Evolutionary conservation across 768 basidiomycete species (phyloP).

Genomic region (Rhizopogon sp.): DNA sequence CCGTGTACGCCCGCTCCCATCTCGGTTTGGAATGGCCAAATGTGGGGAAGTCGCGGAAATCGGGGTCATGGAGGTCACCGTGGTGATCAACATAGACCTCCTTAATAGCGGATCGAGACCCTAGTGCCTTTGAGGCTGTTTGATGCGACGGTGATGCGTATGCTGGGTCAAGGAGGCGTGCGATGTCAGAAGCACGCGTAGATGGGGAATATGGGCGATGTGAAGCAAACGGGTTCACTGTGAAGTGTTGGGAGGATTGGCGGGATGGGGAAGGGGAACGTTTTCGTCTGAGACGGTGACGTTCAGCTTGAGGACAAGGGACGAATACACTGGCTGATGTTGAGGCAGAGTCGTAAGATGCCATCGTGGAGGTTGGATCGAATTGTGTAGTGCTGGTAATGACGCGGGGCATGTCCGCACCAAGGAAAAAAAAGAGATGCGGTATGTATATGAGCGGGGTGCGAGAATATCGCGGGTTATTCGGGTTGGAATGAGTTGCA

Average conservation of each 20-base stretch:
- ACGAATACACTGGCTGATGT: constrained; percentile 13
- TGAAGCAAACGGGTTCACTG: constrained; percentile 5
- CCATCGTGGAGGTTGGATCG: constrained; percentile 10
- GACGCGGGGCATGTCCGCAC: constrained; percentile 4
- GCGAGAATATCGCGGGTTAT: constrained; percentile 1
- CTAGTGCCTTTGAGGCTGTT: constrained; percentile 19
- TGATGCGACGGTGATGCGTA: constrained; percentile 37
- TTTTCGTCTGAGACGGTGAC: constrained; percentile 20
- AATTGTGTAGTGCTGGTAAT: background rate
- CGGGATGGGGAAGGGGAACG: constrained; percentile 26
- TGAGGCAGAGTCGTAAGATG: constrained; percentile 14
- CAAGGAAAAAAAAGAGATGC: background rate
- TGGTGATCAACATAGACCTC: constrained; percentile 54
- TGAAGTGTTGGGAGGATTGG: constrained; percentile 6
- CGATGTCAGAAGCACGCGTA: constrained; percentile 45
- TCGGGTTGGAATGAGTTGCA: constrained; percentile 3
- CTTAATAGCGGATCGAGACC: constrained; percentile 9
- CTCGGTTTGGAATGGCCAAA: constrained; percentile 22
- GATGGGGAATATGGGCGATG: constrained; percentile 30
- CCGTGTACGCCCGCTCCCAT: constrained; percentile 30
- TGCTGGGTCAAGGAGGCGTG: constrained; percentile 60
- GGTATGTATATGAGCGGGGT: background rate
- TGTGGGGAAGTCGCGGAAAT: constrained; percentile 59
- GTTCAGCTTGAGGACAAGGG: constrained; percentile 9
- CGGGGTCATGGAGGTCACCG: constrained; percentile 64